Conservation (phyloP, 768 basidiomycete genomes). For the Termitomyces bulborhizus region DNA sequence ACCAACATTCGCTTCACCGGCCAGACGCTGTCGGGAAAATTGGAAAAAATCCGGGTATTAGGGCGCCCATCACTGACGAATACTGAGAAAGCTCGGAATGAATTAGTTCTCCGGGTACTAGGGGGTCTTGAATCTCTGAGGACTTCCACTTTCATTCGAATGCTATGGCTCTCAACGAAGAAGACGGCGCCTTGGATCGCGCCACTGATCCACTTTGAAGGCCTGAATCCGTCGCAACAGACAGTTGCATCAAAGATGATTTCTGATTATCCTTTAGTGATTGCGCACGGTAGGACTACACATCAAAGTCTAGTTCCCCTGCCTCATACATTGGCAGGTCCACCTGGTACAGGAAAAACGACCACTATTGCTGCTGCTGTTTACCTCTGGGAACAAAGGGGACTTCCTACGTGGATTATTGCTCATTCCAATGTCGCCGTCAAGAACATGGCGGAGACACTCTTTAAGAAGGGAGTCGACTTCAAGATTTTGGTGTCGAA, state of each 20-base stretch:
- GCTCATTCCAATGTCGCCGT: conserved; percentile 47
- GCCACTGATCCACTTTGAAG: neutral
- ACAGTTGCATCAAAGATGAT: conserved; percentile 31
- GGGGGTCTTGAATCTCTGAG: conserved; percentile 23
- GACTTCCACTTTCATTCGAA: conserved; percentile 26
- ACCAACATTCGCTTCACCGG: conserved; percentile 26
- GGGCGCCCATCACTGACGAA: conserved; percentile 34
- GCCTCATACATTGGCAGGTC: conserved; percentile 23
- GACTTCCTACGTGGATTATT: conserved; percentile 30
- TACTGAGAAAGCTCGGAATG: conserved; percentile 32
- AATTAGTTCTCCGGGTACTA: conserved; percentile 29
- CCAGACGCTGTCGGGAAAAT: conserved; percentile 14
- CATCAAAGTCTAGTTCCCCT: neutral
- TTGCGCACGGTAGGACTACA: conserved; percentile 29
- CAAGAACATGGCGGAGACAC: conserved; percentile 42
- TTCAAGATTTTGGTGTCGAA: conserved; percentile 41
- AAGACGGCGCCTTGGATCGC: neutral
- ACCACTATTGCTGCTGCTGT: conserved; percentile 41
- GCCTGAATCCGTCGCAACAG: conserved; percentile 32
- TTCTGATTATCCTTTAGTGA: conserved; percentile 22
- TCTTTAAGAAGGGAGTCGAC: conserved; percentile 26
- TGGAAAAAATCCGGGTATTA: conserved; percentile 29
- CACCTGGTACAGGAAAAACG: conserved; percentile 51
- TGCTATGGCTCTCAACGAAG: conserved; percentile 31
- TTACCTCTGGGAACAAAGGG: conserved; percentile 23